Base-by-base conservation (phyloP, 192 early-diverging fungal species). In the Podila epicladia region DNA sequence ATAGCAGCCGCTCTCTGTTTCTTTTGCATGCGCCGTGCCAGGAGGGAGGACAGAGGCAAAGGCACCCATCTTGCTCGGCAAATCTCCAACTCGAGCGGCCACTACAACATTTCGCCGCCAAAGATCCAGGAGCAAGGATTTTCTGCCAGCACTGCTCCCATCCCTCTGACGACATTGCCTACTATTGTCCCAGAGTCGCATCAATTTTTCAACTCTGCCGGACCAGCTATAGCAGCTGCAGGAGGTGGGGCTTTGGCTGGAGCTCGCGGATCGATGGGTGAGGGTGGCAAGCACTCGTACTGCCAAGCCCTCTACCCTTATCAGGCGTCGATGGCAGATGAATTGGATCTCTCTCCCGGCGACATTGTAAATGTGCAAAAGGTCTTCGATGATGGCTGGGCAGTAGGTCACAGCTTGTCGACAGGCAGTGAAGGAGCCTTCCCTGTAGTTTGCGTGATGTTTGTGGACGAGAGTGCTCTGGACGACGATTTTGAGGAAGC, bases 301-400 rank as follows among this genome's bases (percentile, higher is more conserved):
- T 79, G 75, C 45, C 75, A 79, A 8, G 75, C 70, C 2, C 72
- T 80, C 33, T 80, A 89, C 62, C 84, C 91, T 60, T 94, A 94
- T 65, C 87, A 89, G 57, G 82, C 94, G 0, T 87, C 89, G 62
- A 87, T 93, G 64, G 87, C 87, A 20, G 95, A 96, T 83, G 95
- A 96, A 84, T 83, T 96, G 60, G 87, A 86, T 55, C 79, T 96
- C 29, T 79, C 86, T n/a, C 67, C 80, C 8, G 93, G 91, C 63
- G 95, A 96, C 71, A 87, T 91, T 67, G 89, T 96, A 9, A 89
- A 87, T 32, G 63, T 96, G 22, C 86, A 89, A 19, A 84, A 88
- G 73, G 87, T 86, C 24, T 97, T 95, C 85, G 94, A 96, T 71
- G 96, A 97, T 74, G 96, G 96, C 9, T 97, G 96, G 96, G 95